Evolutionary conservation across 306 rosid species (phyloP).

Genomic region (Cucurbita argyrosperma): DNA sequence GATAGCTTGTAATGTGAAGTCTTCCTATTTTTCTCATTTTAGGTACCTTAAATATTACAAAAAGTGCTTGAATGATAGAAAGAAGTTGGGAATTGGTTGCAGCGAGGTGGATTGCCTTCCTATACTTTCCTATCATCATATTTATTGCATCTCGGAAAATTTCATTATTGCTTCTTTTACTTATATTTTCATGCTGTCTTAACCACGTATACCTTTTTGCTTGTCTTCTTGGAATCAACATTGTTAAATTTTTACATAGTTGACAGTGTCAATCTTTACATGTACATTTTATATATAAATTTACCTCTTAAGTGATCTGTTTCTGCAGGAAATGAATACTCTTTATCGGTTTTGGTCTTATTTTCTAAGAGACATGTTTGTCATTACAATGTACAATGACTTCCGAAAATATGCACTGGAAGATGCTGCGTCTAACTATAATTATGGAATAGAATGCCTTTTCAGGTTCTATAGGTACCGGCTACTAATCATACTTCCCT

Average conservation of each 20-base stretch:
- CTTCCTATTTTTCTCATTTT: constrained; percentile 23
- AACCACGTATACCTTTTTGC: not conserved
- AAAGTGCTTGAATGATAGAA: constrained; percentile 74
- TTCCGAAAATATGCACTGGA: constrained; percentile 74
- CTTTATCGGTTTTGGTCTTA: constrained; percentile 81
- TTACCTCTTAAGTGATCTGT: constrained; percentile 2
- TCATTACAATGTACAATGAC: constrained; percentile 65
- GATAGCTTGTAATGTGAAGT: constrained; percentile 9
- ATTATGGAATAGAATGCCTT: constrained; percentile 93
- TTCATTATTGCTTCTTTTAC: not conserved
- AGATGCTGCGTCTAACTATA: constrained; percentile 78
- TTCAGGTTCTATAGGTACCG: constrained; percentile 89
- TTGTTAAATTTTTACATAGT: not conserved
- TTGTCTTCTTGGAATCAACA: not conserved
- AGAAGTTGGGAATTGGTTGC: constrained; percentile 94
- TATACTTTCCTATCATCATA: not conserved
- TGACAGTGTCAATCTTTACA: not conserved
- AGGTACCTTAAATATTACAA: constrained; percentile 77
- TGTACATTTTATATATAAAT: not conserved
- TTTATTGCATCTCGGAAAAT: not conserved
- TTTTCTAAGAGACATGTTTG: constrained; percentile 73
- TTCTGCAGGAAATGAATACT: constrained; percentile 90
- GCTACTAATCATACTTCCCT: not conserved
- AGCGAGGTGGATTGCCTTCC: constrained; percentile 64
- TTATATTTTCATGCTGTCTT: not conserved